Conservation (phyloP, 1,139 yeast genomes). For the Scheffersomyces quercinus region DNA sequence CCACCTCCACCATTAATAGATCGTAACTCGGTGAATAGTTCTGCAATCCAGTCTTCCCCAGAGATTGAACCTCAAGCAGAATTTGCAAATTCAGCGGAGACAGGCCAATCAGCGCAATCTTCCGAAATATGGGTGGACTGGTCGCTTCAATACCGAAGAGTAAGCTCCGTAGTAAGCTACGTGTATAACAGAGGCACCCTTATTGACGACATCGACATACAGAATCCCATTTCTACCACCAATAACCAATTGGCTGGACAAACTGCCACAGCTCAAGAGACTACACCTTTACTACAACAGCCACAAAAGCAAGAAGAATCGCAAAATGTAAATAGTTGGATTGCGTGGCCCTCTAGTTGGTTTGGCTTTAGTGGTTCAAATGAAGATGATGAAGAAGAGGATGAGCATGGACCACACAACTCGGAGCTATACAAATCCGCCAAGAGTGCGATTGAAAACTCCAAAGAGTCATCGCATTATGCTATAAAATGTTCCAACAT, state of each 20-base stretch:
- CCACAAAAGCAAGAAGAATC: conserved; percentile 1
- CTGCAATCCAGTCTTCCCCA: background rate
- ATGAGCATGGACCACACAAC: conserved; percentile 18
- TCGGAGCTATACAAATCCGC: conserved; percentile 36
- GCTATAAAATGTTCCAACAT: conserved; percentile 29
- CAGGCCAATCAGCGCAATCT: background rate
- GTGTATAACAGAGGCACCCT: conserved; percentile 6
- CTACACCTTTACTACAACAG: conserved; percentile 9
- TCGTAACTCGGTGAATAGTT: background rate
- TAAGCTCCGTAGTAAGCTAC: conserved; percentile 16
- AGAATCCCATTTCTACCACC: too few species aligned
- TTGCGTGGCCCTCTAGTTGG: background rate
- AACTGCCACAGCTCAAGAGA: conserved; percentile 3
- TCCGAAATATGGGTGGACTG: conserved; percentile 13
- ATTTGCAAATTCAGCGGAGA: too few species aligned
- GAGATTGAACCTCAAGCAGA: background rate
- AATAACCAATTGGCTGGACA: too few species aligned
- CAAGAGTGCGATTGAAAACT: conserved; percentile 34
- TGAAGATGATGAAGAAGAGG: conserved; percentile 18
- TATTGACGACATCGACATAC: background rate
- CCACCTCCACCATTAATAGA: too few species aligned
- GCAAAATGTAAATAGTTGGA: background rate
- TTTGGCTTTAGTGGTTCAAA: conserved; percentile 1
- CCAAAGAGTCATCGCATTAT: conserved; percentile 35
- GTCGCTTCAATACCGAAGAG: conserved; percentile 13